Base-by-base conservation (phyloP, 139 green algal genomes). In the Auxenochlorella pyrenoidosa region DNA sequence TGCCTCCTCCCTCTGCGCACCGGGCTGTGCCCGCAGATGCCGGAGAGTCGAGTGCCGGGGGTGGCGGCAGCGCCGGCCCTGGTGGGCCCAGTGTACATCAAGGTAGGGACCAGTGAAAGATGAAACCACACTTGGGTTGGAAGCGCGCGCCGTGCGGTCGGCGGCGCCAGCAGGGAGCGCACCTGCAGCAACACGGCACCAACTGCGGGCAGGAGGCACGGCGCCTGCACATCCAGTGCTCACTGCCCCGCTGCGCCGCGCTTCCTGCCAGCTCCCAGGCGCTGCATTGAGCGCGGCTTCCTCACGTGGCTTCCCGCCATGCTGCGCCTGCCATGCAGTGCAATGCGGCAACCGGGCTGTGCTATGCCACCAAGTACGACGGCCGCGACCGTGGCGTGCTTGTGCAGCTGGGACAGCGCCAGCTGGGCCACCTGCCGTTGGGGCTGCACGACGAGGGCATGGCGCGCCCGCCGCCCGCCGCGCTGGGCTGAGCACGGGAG, bases 381-480 rank as follows among this genome's bases (percentile, higher is more conserved):
- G 94, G 94, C 19, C 70, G 58, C 0, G 92, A 96, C 73, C 86
- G 93, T 0, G 94, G 94, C 40, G 94, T 97, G 72, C 88, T 97
- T 68, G 36, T 97, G 22, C 91, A 95, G 81, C 83, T 97, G 38
- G 94, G 94, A 0, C 84, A 90, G 43, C 68, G 89, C 40, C 93
- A 95, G 88, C 63, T 97, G 54, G 94, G 94, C 0, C 94, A 97
- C 85, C 92, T 97, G 75, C 94, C 94, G 0, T 79, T 97, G 30
- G 94, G 94, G 2, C 81, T 97, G 21, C 92, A 90, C n/a, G 94
- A 97, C 68, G 94, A 96, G 58, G 89, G 51, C 0, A 93, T 91
- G 89, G 43, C 66, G 43, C 82, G 44, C 40, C 82, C 82, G n/a
- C 65, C 82, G 43, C 82, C 82, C 70, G 70, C 70, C 16, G 70